A percentile compares a stretch with the other conserved stretches of the same genome.
Conservation (phyloP, 2,329 filamentous ascomycete species). For the Stagonosporopsis rhizophila region DNA sequence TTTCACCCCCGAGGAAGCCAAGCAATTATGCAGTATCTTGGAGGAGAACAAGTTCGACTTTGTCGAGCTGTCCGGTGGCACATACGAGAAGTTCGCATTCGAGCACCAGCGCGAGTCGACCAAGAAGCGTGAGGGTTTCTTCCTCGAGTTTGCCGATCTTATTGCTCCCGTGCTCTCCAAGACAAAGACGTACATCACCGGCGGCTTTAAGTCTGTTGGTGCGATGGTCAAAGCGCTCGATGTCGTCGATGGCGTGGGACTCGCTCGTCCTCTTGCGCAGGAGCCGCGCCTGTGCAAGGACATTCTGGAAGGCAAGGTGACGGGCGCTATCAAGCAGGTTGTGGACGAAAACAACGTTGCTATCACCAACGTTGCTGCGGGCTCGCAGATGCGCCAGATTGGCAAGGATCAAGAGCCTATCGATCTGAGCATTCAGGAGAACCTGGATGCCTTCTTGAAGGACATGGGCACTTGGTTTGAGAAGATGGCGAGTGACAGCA, state of each 20-base stretch:
- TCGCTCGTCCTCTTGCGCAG: constrained; percentile 62
- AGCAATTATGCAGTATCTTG: constrained; percentile 56
- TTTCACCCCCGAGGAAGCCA: constrained; percentile 60
- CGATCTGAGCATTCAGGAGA: constrained; percentile 58
- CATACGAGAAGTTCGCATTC: constrained; percentile 63
- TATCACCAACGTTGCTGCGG: constrained; percentile 55
- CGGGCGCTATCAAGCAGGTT: constrained; percentile 56
- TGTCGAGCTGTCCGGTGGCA: constrained; percentile 67
- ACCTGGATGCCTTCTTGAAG: constrained; percentile 57
- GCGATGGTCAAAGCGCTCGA: constrained; percentile 67
- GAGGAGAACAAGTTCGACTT: constrained; percentile 62
- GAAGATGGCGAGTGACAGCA: constrained; percentile 51
- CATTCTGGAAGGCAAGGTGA: constrained; percentile 53
- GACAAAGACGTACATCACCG: constrained; percentile 66
- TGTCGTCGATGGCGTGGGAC: constrained; percentile 66
- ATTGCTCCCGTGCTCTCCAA: constrained; percentile 61
- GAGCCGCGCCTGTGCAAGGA: constrained; percentile 58
- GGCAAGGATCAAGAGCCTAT: constrained; percentile 62
- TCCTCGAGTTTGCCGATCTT: constrained; percentile 65
- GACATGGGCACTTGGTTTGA: constrained; percentile 56
- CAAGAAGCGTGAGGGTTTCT: constrained; percentile 65
- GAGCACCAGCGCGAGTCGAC: constrained; percentile 62
- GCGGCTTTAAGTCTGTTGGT: constrained; percentile 62
- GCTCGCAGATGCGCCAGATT: constrained; percentile 61
- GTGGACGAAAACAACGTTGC: constrained; percentile 62